Evolutionary conservation across 2,329 filamentous ascomycete genomes (phyloP), one percentile per base, ranked within the genome.

Genomic region (Penicillium sp.): DNA sequence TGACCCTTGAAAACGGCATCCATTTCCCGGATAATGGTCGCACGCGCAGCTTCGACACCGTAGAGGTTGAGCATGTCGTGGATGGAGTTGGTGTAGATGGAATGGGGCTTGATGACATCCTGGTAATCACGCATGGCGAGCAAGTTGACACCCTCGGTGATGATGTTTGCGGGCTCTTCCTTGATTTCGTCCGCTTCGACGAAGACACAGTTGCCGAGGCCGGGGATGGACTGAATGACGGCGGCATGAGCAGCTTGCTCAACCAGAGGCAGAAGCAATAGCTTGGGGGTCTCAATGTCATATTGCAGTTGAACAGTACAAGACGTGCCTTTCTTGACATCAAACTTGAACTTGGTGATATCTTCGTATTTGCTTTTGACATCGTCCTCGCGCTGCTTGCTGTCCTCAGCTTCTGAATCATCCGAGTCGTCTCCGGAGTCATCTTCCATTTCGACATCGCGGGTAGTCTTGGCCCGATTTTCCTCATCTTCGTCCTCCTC

Each of bases 51-150:
- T 68, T 98, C 92, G 3, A 98, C 88, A 50, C 92, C 92, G 61
- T 96, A 98, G 35, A 85, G 75, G 15, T 75, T 71, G 10, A 96
- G 78, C 63, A 96, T 85, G 25, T 88, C 79, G 23, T 82, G 82
- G 48, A 96, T 89, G 54, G 94, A 90, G 70, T 98, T 98, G 49
- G 90, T 95, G 65, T 84, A 80, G 56, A 95, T 82, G 38, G 76
- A 78, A 68, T 95, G 80, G 1, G 87, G 85, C 65, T 95, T 81
- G 68, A 96, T 85, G 61, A 84, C 80, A 56, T 92, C 79, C 54
- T 83, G 77, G 63, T 87, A 92, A 44, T 84, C 80, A 61, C 92
- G 88, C 84, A 98, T 95, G 16, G 89, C 89, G 48, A 77, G 74
- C 28, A 98, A 72, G 65, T 96, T 98, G 53, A 89, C 83, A 42